Evolutionary conservation across 73 alveolate genomes (phyloP).

Genomic region (Symbiodinium natans): DNA sequence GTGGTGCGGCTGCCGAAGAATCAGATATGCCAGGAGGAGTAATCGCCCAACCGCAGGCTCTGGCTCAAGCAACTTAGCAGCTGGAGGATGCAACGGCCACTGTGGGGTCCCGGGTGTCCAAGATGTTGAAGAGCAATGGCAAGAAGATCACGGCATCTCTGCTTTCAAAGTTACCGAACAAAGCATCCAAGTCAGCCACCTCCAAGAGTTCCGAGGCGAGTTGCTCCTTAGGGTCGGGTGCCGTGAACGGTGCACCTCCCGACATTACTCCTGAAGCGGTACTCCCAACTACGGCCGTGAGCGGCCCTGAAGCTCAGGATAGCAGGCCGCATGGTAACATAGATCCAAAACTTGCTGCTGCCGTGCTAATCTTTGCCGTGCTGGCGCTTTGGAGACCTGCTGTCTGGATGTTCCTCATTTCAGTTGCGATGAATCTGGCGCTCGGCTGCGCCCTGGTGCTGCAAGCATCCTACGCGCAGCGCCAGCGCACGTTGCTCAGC

Average conservation of each 20-base stretch:
- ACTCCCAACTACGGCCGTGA: neutral
- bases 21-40: too few relatives aligned
- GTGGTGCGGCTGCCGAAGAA: too few relatives aligned
- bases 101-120: too few relatives aligned
- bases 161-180: neutral
- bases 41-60: too few relatives aligned
- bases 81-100: too few relatives aligned
- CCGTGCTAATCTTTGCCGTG: neutral
- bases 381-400: conserved; percentile 42
- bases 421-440: neutral
- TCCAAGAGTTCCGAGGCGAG: neutral
- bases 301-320: neutral
- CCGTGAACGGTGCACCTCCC: too few relatives aligned
- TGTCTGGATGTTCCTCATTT: neutral
- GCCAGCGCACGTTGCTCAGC: neutral
- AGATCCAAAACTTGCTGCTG: conserved; percentile 27
- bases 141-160: neutral
- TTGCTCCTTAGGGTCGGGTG: too few relatives aligned
- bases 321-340: neutral
- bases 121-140: neutral
- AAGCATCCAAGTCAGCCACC: neutral
- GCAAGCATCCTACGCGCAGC: neutral
- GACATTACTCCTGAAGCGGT: too few relatives aligned
- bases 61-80: too few relatives aligned
- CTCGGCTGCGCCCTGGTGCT: neutral